These are phyloP conservation scores for Podosphaera fusca DNA, from an alignment of 2,329 filamentous ascomycete species.

Conservation along the genomic window DNA sequence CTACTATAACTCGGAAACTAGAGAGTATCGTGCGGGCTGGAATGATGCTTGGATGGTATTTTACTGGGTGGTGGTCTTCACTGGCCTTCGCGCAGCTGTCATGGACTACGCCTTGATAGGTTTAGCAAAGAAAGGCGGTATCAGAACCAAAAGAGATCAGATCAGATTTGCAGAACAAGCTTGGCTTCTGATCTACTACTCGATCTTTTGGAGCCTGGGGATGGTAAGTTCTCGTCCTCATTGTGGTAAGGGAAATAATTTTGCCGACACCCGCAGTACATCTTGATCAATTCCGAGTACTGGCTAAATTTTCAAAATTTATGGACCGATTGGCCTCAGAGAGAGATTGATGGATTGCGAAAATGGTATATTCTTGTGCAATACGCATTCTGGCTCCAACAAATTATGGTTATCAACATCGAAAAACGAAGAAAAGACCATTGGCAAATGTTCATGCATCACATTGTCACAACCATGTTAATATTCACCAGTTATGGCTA, in stretches of 20 bases:
- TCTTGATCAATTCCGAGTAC: conserved; percentile 56
- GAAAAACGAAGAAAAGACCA: conserved; percentile 89
- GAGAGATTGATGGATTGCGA: conserved; percentile 48
- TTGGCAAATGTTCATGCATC: conserved; percentile 87
- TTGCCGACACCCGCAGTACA: conserved; percentile 32
- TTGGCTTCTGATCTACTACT: conserved; percentile 73
- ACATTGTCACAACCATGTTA: conserved; percentile 68
- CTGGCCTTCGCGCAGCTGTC: conserved; percentile 55
- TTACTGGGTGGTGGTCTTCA: conserved; percentile 66
- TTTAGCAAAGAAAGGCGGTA: conserved; percentile 46
- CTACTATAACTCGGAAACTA: conserved; percentile 49
- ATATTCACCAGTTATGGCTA: conserved; percentile 70
- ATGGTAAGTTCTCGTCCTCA: conserved; percentile 32
- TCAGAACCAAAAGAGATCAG: conserved; percentile 52
- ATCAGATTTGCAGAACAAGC: conserved; percentile 84
- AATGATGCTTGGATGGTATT: conserved; percentile 60
- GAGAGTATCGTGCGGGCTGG: conserved; percentile 50
- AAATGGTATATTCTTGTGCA: conserved; percentile 84
- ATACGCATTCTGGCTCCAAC: conserved; percentile 82
- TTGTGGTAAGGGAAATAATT: background rate
- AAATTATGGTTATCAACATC: conserved; percentile 82
- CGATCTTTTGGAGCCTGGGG: conserved; percentile 60
- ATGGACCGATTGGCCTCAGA: conserved; percentile 67
- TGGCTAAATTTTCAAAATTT: conserved; percentile 55
- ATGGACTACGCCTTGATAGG: conserved; percentile 80